Evolutionary conservation across 176 grass and related monocot species (phyloP).

Genomic region (Aegilops umbellulata): DNA sequence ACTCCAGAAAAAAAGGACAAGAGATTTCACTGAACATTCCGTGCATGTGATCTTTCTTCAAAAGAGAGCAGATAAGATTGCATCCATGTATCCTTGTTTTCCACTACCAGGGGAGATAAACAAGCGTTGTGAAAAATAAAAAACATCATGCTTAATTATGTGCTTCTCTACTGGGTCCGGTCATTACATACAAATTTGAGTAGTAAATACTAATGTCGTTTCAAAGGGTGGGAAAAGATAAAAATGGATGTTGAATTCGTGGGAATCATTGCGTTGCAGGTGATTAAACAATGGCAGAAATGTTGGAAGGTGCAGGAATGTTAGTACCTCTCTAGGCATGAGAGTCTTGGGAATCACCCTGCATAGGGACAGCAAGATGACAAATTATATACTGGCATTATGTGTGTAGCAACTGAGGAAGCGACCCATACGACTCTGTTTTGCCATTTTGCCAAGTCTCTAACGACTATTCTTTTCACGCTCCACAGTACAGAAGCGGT

Average conservation of each 20-base stretch:
- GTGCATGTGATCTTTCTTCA: conserved; percentile 25
- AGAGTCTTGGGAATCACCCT: conserved; percentile 81
- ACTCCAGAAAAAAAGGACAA: conserved; percentile 11
- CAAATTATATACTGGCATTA: conserved; percentile 20
- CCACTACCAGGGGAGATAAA: not conserved
- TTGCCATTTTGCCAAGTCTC: conserved; percentile 26
- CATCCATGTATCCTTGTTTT: conserved; percentile 23
- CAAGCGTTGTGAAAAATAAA: not conserved
- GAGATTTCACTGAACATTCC: conserved; percentile 32
- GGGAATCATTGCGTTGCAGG: conserved; percentile 31
- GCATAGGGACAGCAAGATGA: conserved; percentile 46
- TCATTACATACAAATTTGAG: not conserved
- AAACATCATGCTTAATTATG: not conserved
- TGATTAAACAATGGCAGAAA: conserved; percentile 43
- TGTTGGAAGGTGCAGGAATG: conserved; percentile 19
- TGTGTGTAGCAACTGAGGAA: conserved; percentile 28
- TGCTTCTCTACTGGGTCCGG: not conserved
- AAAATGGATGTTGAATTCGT: not conserved
- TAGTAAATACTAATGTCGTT: no score
- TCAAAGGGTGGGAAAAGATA: not conserved
- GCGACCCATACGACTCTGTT: conserved; percentile 38
- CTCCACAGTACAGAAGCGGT: no score
- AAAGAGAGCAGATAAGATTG: conserved; percentile 31
- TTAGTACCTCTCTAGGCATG: conserved; percentile 75
- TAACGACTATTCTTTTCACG: conserved; percentile 45